Base-by-base conservation (phyloP, 2,329 filamentous ascomycete genomes). In the Penicillium janthinellum region DNA sequence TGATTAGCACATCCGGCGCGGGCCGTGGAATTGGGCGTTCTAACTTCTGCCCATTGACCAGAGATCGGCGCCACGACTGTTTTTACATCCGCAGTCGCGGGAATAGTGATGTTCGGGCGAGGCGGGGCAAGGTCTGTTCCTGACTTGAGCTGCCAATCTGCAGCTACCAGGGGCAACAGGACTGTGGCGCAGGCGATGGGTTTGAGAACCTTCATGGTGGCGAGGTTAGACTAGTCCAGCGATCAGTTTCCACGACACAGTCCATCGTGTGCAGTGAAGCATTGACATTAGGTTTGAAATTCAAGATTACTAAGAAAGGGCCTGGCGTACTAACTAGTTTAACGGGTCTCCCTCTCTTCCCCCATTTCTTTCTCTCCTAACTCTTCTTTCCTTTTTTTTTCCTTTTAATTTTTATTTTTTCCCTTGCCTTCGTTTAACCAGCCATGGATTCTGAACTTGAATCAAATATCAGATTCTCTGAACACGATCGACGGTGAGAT, bases 1-100 rank as follows among this genome's bases (percentile, higher is more conserved):
- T 78, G 64, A 82, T 83, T 3, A 87, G 73, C 0, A 86, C 77
- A 57, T 84, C 79, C 86, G 83, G 5, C 78, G 77, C 1, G 83
- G 82, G 0, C 68, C 66, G 34, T 70, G 68, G 37, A 64, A 64
- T 37, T 67, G 62, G 1, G 64, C 17, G 65, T 20, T 20, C 20
- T 20, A 20, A 20, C 1, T 25, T 67, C 60, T 5, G 53, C 45
- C 56, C 63, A 65, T 52, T 66, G 67, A 59, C 74, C 67, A 35
- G 71, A 66, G 50, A 74, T 78, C 0, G 75, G 76, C 1, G 76
- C 72, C 5, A 79, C 61, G 45, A 79, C 76, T 25, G 70, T 64
- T 22, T 75, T 74, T 10, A 76, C 72, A 20, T 72, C 71, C 8
- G 66, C 22, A 2, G 70, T 59, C 2, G 77, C 77, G 1, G 72